Evolutionary conservation across 306 rosid genomes (phyloP), one percentile per base, ranked within the genome.

Genomic region (Rosa multiflora): DNA sequence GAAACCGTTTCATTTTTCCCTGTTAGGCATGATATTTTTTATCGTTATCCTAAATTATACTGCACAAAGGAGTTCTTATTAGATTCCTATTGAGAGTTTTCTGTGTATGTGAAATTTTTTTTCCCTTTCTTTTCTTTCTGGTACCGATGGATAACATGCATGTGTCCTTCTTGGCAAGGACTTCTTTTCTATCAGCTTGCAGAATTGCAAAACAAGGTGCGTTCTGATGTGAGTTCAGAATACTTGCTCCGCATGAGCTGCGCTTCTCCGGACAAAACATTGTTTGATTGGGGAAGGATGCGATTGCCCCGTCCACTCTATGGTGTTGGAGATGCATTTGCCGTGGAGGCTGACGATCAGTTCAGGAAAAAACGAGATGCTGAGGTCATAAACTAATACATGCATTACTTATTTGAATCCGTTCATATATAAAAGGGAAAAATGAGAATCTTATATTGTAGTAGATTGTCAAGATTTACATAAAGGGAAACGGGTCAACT

Each of bases 221-320:
- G 96, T 40, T 84, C 92, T 79, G 90, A 88, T 56, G 93, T 93
- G 88, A 93, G 89, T 89, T 87, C 97, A 83, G 99, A 96, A 88
- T 87, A 90, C 88, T 91, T 88, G 92, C 94, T 96, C 77, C 93
- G 83, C 55, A 72, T 82, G 75, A 84, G 81, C 78, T 96, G 99
- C 82, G 89, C 90, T 49, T 82, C 88, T 85, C 99, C 99, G 23
- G 99, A 93, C 85, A 89, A 86, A 84, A 90, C 87, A 63, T 85
- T 96, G 87, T 96, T 90, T 86, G 99, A 96, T 76, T 96, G 98
- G 98, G 94, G 99, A 70, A 89, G 86, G 93, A 96, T 91, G 97
- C 87, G 99, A 67, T 76, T 93, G 89, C 93, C 71, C 10, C 97
- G 88, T 80, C 98, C 94, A 21, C 83, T 87, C 9, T 96, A 93